Conservation (phyloP, 1,284 basidiomycete genomes). For the Ustilago cynodontis region DNA sequence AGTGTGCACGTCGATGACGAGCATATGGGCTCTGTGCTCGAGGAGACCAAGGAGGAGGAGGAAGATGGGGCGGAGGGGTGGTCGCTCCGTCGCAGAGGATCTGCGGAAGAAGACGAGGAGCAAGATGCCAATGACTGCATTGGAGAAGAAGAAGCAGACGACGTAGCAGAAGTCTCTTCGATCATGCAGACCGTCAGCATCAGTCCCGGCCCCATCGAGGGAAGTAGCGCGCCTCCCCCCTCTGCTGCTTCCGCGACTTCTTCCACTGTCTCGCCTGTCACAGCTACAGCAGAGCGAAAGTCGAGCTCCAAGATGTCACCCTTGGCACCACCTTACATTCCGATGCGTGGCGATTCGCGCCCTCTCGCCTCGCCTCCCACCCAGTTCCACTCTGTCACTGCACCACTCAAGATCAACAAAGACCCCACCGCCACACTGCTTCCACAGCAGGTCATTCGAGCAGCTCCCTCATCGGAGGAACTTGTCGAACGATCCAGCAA, state of each 20-base stretch:
- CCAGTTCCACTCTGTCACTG: conserved; percentile 11
- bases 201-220: conserved; percentile 1
- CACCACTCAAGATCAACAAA: conserved; percentile 47
- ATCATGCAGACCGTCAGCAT: conserved; percentile 46
- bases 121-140: conserved; percentile 12
- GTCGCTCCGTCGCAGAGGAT: conserved; percentile 31
- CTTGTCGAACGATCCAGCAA: conserved; percentile 6
- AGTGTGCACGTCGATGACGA: conserved; percentile 24
- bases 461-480: conserved; percentile 30
- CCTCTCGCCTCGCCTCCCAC: conserved; percentile 1
- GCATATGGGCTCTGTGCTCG: conserved; percentile 18
- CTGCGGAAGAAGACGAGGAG: conserved; percentile 11
- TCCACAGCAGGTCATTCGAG: conserved; percentile 37
- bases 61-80: conserved; percentile 10
- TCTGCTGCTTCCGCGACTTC: conserved; percentile 19
- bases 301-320: not conserved
- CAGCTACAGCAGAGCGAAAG: not conserved
- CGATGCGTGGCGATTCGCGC: conserved; percentile 34
- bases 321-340: conserved; percentile 11
- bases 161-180: conserved; percentile 45
- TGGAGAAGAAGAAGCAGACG: conserved; percentile 32
- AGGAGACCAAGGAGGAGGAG: conserved; percentile 1
- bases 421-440: conserved; percentile 9
- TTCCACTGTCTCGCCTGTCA: conserved; percentile 16
- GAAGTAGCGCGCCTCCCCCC: conserved; percentile 16